phyloP scores from a whole-genome alignment of 129 eudicot species.

The Mikania micrantha region DNA sequence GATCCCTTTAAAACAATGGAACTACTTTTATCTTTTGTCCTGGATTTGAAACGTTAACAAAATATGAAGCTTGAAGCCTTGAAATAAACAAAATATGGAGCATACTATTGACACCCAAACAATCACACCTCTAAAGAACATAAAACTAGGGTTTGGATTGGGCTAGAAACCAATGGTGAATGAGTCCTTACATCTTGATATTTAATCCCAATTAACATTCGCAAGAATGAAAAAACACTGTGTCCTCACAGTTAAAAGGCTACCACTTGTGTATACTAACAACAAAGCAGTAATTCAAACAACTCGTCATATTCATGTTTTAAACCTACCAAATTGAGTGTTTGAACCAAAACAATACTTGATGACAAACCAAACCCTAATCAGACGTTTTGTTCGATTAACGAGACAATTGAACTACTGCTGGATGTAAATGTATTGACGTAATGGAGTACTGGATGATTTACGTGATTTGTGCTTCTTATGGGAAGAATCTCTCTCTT shows the following conservation, averaged over 20 bases:
- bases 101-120: too few relatives aligned
- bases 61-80: too few relatives aligned
- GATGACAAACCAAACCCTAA: conserved; percentile 1
- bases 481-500: conserved; percentile 22
- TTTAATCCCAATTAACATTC: background rate
- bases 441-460: conserved; percentile 17
- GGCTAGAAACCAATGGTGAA: too few relatives aligned
- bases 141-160: too few relatives aligned
- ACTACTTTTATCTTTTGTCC: too few relatives aligned
- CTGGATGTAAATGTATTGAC: background rate
- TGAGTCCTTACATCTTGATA: too few relatives aligned
- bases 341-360: too few relatives aligned
- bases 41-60: too few relatives aligned
- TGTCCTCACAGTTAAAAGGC: background rate
- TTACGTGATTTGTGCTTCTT: conserved; percentile 42
- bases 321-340: background rate
- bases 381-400: background rate
- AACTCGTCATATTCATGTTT: background rate
- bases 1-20: too few relatives aligned
- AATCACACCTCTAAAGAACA: background rate
- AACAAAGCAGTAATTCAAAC: background rate
- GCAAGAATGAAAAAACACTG: background rate
- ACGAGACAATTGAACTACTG: background rate
- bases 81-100: too few relatives aligned
- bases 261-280: background rate